Base-by-base conservation (phyloP, 441 rosid genomes). In the Rhodomyrtus psidioides region DNA sequence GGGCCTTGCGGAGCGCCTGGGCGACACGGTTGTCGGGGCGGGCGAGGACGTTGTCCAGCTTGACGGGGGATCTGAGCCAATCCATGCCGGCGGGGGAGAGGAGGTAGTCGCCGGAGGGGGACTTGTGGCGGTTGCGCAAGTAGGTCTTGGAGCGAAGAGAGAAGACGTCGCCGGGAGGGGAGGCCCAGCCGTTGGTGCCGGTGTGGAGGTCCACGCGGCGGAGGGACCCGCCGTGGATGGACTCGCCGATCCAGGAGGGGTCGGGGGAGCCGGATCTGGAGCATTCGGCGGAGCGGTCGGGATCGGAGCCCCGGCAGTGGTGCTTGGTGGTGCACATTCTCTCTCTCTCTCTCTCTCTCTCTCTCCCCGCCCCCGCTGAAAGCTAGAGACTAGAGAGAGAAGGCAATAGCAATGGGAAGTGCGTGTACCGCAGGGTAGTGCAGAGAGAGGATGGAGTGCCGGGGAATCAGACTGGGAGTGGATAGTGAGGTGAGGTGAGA, bases 41-140 rank as follows among this genome's bases (percentile, higher is more conserved):
- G 55, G 88, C 89, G 81, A 96, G 95, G 60, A 96, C 89, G 90
- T 96, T 89, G 2, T 94, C 94, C 86, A 97, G 96, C 55, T 90
- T 90, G 7, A 94, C 8, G 9, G 56, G 88, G 49, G 96, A 94
- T 82, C 85, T 92, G 87, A 96, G 93, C 99, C 96, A 95, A 90
- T 96, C 99, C 97, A 96, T 90, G 44, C 98, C 99, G 84, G 94
- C 92, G 17, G 98, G 99, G 6, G 92, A 87, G 90, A 95, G 95
- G n/a, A 95, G 91, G 90, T 93, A 97, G 56, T 91, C 94, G 34
- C 97, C 96, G 86, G 95, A 75, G 49, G 98, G 97, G 1, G 92
- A 85, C 88, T 96, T 96, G 46, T 89, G 95, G 19, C 93, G 89
- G 84, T 88, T 95, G 19, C 92, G 82, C 54, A 97, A 87, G 88